Evolutionary conservation across 495 filamentous ascomycete genomes (phyloP), one percentile per base, ranked within the genome.

Genomic region (Neurospora sp.): DNA sequence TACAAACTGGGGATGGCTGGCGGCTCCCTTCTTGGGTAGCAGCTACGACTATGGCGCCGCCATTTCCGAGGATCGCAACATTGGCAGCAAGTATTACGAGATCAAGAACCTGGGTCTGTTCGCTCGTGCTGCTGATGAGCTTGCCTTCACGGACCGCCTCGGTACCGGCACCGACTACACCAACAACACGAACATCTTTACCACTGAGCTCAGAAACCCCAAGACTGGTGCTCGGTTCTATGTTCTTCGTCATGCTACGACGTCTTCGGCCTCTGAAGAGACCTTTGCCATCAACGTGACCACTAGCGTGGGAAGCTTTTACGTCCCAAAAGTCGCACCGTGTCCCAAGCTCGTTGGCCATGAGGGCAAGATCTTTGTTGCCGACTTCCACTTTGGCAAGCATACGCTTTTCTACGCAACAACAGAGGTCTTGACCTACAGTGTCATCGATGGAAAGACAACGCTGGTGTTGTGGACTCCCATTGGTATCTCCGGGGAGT

Each of bases 11-110:
- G 87, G 87, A 3, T 73, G 74, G 47, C 68, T 75, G 4, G 72
- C 73, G 6, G 74, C 74, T 37, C 75, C 76, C 6, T 70, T 76
- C 10, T 71, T 75, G 12, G 71, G 68, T 39, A 87, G 81, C 31
- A 87, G 86, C 39, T 89, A 90, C 71, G 88, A 90, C 73, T 89
- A 90, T 76, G 87, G 85, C 1, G 82, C 87, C 1, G 87, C 89
- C 0, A 88, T 90, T 37, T 83, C 83, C 5, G 89, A 90, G 69
- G 84, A 86, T 68, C 83, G 89, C 14, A 79, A 79, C 14, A 87
- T 90, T 41, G 81, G 85, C 3, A 80, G 80, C 41, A 90, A 90
- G 73, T 90, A 86, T 73, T 83, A 86, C 70, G 87, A 90, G 78
- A 89, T 86, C 8, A 91, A 91, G 72, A 79, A 87, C 47, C 75